Evolutionary conservation across 345 rosid genomes (phyloP).

Genomic region (Combretum micranthum): DNA sequence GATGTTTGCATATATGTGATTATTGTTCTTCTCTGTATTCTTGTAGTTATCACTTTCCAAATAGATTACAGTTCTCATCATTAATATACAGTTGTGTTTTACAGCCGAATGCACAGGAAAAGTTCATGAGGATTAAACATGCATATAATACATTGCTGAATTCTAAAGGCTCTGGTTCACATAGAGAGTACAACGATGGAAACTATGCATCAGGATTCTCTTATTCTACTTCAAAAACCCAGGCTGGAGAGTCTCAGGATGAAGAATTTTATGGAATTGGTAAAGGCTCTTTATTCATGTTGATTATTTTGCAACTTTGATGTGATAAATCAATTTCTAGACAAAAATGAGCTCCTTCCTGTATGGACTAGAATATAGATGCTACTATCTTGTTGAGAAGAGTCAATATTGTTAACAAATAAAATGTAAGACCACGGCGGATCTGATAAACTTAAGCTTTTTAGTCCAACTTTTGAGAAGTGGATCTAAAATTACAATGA

Average conservation of each 20-base stretch:
- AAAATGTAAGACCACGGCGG: too few relatives aligned
- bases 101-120: conserved; percentile 76
- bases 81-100: conserved; percentile 12
- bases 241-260: conserved; percentile 21
- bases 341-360: conserved; percentile 2
- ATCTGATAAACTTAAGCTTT: too few relatives aligned
- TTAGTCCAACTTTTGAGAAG: too few relatives aligned
- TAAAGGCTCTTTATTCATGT: conserved; percentile 21
- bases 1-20: too few relatives aligned
- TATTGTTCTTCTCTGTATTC: too few relatives aligned
- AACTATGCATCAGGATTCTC: conserved; percentile 52
- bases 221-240: conserved; percentile 35
- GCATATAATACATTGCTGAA: conserved; percentile 60
- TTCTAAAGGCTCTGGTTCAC: conserved; percentile 39
- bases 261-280: conserved; percentile 95
- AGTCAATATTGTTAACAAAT: too few relatives aligned
- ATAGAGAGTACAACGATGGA: conserved; percentile 45
- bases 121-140: conserved; percentile 57
- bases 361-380: too few relatives aligned
- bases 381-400: too few relatives aligned
- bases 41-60: not conserved
- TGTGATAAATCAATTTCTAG: not conserved
- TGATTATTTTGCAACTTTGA: not conserved
- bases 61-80: not conserved
- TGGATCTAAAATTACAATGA: too few relatives aligned